Evolutionary conservation across 768 basidiomycete species (phyloP).

Genomic region (Lactarius hengduanensis): DNA sequence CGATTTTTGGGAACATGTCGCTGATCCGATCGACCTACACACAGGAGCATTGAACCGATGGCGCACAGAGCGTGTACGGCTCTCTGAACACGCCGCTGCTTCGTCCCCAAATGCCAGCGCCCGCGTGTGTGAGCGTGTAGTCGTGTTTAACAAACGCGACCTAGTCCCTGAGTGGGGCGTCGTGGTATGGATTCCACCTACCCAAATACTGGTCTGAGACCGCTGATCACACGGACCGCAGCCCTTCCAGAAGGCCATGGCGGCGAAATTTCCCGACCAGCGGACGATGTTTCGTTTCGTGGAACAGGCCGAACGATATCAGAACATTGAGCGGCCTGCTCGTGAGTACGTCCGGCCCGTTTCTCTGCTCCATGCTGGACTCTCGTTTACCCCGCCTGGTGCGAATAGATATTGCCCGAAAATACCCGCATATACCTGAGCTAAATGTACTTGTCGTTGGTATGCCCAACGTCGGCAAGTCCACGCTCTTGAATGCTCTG

Average conservation of each 20-base stretch:
- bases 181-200: slow-evolving; percentile 51
- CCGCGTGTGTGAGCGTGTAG: slow-evolving; percentile 71
- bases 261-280: slow-evolving; percentile 66
- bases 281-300: slow-evolving; percentile 68
- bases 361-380: background rate
- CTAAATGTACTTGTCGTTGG: slow-evolving; percentile 92
- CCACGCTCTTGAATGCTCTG: slow-evolving; percentile 87
- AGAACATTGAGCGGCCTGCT: slow-evolving; percentile 61
- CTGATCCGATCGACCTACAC: slow-evolving; percentile 16
- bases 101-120: slow-evolving; percentile 24
- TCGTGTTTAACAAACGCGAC: slow-evolving; percentile 93
- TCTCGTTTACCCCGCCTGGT: slow-evolving; percentile 8
- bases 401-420: slow-evolving; percentile 63
- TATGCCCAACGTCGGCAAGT: slow-evolving; percentile 99
- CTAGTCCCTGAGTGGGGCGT: slow-evolving; percentile 87
- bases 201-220: slow-evolving; percentile 3
- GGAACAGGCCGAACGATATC: slow-evolving; percentile 65
- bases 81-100: slow-evolving; percentile 23
- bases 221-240: slow-evolving; percentile 35
- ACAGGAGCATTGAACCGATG: slow-evolving; percentile 22
- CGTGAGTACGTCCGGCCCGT: slow-evolving; percentile 58
- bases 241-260: slow-evolving; percentile 77
- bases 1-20: slow-evolving; percentile 3
- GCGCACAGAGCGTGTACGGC: slow-evolving; percentile 27
- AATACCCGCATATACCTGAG: slow-evolving; percentile 67